Base-by-base conservation (phyloP, 108 stramenopile genomes). In the Epithemia pelagica region DNA sequence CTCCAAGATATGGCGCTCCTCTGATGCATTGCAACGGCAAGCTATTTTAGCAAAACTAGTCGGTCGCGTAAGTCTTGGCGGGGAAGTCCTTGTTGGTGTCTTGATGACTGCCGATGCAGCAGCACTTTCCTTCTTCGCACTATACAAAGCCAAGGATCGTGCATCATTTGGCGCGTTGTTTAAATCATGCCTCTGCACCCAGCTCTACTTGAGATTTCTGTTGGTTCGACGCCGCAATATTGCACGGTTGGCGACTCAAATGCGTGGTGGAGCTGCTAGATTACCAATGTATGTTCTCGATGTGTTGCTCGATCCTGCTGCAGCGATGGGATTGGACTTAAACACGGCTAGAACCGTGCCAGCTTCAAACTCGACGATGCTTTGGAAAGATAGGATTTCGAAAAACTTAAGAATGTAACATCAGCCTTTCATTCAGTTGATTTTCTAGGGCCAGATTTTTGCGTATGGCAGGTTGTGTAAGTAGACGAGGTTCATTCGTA, bases 171-270 rank as follows among this genome's bases (percentile, higher is more conserved):
- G 37, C 37, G 37, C 37, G 15, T 19, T 58, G 7, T 5, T 58
- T 23, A 60, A 68, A 30, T 58, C 68, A 25, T 18, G 79, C 8
- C 1, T 87, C 31, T 88, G 88, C 62, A 74, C 88, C 37, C 78
- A 84, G 54, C 66, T 93, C 24, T 90, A 88, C 57, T n/a, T 87
- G 25, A 84, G 88, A 32, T 93, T 86, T 67, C 72, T 93, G 54
- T 72, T 71, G 64, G 66, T 75, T 27, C 77, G 86, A 60, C 81
- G 77, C 57, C 74, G 37, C 22, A 90, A 81, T 52, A 81, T 87
- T 22, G 29, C 64, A 3, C 59, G 76, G 10, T 67, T 85, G 24
- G 76, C 68, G 2, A 58, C 71, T 26, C 67, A 68, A 27, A 71
- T 89, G 1, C 86, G 86, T 61, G 84, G 82, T 32, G 84, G 82